Percentiles rank a stretch among this genome's conserved stretches.
These are phyloP conservation scores for Psilocybe cyanescens DNA, from an alignment of 768 basidiomycete genomes.

Conservation along the genomic window DNA sequence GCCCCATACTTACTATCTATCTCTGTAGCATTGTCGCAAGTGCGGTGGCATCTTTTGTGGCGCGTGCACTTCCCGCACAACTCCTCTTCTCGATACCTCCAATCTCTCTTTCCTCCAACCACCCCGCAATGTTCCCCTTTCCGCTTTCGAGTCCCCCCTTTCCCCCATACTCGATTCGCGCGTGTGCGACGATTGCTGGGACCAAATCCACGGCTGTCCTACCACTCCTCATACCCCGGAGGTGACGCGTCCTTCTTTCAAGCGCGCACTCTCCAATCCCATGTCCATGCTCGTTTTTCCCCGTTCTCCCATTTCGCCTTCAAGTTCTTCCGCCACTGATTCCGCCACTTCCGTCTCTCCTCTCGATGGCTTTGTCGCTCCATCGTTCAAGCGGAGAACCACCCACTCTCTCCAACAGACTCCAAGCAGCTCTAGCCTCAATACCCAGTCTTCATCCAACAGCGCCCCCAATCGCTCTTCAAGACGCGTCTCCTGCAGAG, in stretches of 20 bases:
- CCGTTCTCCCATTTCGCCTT: constrained; percentile 26
- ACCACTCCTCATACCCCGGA: constrained; percentile 47
- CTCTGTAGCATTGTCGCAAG: constrained; percentile 75
- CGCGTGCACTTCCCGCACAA: constrained; percentile 60
- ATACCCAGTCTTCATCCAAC: constrained; percentile 36
- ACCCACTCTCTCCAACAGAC: constrained; percentile 33
- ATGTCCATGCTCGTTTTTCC: constrained; percentile 43
- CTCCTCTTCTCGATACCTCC: constrained; percentile 74
- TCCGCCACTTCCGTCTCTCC: constrained; percentile 24
- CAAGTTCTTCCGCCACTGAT: constrained; percentile 32
- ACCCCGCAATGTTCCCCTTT: constrained; percentile 66
- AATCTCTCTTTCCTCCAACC: constrained; percentile 72
- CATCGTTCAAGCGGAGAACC: constrained; percentile 28
- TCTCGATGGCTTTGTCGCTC: constrained; percentile 24
- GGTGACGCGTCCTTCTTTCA: constrained; percentile 35
- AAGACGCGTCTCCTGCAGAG: constrained; percentile 33
- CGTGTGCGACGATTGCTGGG: constrained; percentile 80
- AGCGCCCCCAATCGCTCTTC: constrained; percentile 26
- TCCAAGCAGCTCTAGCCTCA: constrained; percentile 38
- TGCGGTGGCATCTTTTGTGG: constrained; percentile 81
- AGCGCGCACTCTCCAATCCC: constrained; percentile 41
- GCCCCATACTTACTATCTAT: constrained; percentile 16
- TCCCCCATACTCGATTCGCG: constrained; percentile 62
- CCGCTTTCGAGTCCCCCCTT: constrained; percentile 56
- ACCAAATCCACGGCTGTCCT: constrained; percentile 67